Evolutionary conservation across 192 early-diverging fungal genomes (phyloP), one percentile per base, ranked within the genome.

Genomic region (Gaertneriomyces semiglobifer): DNA sequence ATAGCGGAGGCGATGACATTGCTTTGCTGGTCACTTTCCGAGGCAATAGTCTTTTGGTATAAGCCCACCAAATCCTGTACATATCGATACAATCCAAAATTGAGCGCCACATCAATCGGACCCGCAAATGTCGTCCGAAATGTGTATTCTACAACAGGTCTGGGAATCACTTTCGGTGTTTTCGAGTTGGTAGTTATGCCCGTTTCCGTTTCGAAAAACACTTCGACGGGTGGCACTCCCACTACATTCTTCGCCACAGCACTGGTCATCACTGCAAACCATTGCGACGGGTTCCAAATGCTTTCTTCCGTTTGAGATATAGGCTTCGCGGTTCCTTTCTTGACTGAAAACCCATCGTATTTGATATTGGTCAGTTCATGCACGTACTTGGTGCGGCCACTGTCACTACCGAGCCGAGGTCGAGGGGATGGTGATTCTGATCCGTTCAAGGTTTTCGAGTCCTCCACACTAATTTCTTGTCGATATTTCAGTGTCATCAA

Each of bases 21-120:
- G 6, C 47, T 42, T 6, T 46, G 12, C 19, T 58, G 47, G 39
- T 41, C 40, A 10, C 20, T 16, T 44, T 45, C 39, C 12, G 14
- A 38, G 38, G 69, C 55, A n/a, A 75, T 48, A 8, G 78, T 68
- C 38, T 72, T 73, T 16, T 67, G 33, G 59, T 82, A 82, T 38
- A 66, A 44, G 41, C 72, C 52, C 25, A 66, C 59, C 38, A 82
- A 54, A n/a, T 82, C 78, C 48, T 71, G 65, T 33, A 82, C 39
- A 50, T 76, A 82, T 33, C 73, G 71, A 54, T 82, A 80, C 51
- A 82, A 60, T 3, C 78, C 81, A 63, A 82, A 68, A 55, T 82
- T 82, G 14, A 82, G 61, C 5, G 81, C 81, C 47, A 82, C 69
- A 44, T 82, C 79, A 50, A 82, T 78, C 18, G 71, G 72, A 11